Evolutionary conservation across 2,329 filamentous ascomycete species (phyloP).

Genomic region (Gnomoniopsis sp.): DNA sequence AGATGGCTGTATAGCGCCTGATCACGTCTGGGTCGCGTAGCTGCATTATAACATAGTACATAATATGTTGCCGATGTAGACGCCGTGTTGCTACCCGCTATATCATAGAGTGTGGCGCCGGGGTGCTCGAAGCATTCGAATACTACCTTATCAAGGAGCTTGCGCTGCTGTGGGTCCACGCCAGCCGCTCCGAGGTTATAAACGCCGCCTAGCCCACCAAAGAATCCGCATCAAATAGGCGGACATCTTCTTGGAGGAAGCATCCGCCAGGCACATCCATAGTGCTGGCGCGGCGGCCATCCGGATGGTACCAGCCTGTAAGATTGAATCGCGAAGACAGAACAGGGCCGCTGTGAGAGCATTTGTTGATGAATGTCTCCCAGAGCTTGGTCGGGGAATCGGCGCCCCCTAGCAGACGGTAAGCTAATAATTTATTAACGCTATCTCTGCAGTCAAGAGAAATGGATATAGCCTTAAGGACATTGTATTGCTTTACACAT

Average conservation of each 20-base stretch:
- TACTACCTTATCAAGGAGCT: constrained; percentile 32
- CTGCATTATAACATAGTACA: not conserved
- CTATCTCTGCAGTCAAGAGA: no score
- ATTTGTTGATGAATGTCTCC: no score
- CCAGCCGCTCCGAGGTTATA: constrained; percentile 25
- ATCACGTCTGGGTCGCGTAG: not conserved
- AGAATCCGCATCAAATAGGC: constrained; percentile 26
- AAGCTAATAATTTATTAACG: no score
- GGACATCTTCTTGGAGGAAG: constrained; percentile 26
- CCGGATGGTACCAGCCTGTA: not conserved
- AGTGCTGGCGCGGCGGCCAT: not conserved
- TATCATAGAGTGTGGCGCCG: not conserved
- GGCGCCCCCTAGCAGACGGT: no score
- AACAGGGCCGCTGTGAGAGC: no score
- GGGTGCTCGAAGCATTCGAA: constrained; percentile 15
- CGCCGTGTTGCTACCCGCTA: not conserved
- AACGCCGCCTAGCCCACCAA: no score
- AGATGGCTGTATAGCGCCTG: not conserved
- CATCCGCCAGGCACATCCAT: constrained; percentile 21
- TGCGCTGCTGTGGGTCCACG: constrained; percentile 30
- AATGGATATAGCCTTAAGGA: no score
- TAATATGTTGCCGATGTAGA: not conserved
- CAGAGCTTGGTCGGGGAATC: no score
- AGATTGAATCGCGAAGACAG: not conserved
- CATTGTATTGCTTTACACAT: no score